Base-by-base conservation (phyloP, 2,329 filamentous ascomycete genomes). In the Colletotrichum nymphaeae region DNA sequence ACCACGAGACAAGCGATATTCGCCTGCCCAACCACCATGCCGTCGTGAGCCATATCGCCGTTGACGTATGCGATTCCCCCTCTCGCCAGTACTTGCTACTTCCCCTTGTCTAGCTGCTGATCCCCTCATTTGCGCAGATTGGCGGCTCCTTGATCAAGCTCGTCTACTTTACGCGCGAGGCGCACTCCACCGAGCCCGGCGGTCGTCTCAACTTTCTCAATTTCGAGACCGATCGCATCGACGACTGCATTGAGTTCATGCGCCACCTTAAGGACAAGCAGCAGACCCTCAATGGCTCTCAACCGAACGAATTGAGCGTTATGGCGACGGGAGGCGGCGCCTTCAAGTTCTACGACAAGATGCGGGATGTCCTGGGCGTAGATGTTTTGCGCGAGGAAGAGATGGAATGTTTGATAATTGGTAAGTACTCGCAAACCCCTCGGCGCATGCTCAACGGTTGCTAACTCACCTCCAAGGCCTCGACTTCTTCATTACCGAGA, bases 401-500 rank as follows among this genome's bases (percentile, higher is more conserved):
- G 85, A 99, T 99, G 97, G 95, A 98, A 83, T 99, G 97, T 81
- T 86, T 99, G 72, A 99, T 99, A 76, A 97, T 97, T 79, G 95
- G 94, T 95, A 83, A 76, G 86, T 76, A 37, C n/a, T 22, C 19
- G 19, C n/a, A 28, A 22, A 22, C 22, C 22, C 16, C 4, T 30
- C 5, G 5, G n/a, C n/a, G 24, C n/a, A 35, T 37, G 16, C 12
- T 37, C 35, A 1, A 37, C 28, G 32, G 55, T 57, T 19, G 28
- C 53, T 64, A n/a, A 37, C 58, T 16, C 19, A 19, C 35, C 30
- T 37, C 74, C 78, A 95, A 95, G 95, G 96, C 14, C 91, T 99
- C 56, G 97, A 99, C 82, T 99, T 98, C 86, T 98, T 99, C 87
- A 98, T 98, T 80, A 97, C 95, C 76, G 95, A 98, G 81, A 98